Conservation (phyloP, 441 rosid genomes). For the Brassica balearica region DNA sequence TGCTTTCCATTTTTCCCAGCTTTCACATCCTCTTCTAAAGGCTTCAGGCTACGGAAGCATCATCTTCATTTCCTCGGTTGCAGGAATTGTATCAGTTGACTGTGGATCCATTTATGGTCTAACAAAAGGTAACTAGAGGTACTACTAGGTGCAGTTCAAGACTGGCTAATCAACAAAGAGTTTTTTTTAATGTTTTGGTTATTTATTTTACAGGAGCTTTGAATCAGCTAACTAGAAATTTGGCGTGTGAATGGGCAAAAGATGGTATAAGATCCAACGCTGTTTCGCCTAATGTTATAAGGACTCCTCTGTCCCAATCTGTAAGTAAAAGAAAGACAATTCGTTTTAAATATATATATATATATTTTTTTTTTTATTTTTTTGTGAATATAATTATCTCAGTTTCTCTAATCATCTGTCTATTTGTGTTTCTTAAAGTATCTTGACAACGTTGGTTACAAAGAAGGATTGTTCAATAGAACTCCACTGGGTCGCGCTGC, state of each 20-base stretch:
- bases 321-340: slow-evolving; percentile 47
- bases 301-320: slow-evolving; percentile 15
- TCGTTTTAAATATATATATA: slow-evolving; percentile 37
- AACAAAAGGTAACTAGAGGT: slow-evolving; percentile 44
- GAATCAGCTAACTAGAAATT: slow-evolving; percentile 30
- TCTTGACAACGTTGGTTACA: slow-evolving; percentile 15
- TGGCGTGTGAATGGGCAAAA: slow-evolving; percentile 45
- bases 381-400: slow-evolving; percentile 45
- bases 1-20: slow-evolving; percentile 50
- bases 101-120: slow-evolving; percentile 40
- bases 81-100: slow-evolving; percentile 36
- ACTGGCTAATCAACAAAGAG: background rate
- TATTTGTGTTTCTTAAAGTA: background rate
- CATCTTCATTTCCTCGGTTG: slow-evolving; percentile 47
- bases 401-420: background rate
- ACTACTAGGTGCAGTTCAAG: slow-evolving; percentile 15
- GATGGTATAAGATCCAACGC: slow-evolving; percentile 39
- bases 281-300: slow-evolving; percentile 34
- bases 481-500: slow-evolving; percentile 68
- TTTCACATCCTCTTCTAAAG: slow-evolving; percentile 51
- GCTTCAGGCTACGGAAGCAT: slow-evolving; percentile 50
- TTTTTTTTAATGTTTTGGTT: background rate
- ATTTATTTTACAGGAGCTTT: slow-evolving; percentile 29
- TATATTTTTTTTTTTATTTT: background rate
- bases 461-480: background rate